These are phyloP conservation scores for Solanum neorickii DNA, from an alignment of 257 asterid genomes.

Conservation along the genomic window DNA sequence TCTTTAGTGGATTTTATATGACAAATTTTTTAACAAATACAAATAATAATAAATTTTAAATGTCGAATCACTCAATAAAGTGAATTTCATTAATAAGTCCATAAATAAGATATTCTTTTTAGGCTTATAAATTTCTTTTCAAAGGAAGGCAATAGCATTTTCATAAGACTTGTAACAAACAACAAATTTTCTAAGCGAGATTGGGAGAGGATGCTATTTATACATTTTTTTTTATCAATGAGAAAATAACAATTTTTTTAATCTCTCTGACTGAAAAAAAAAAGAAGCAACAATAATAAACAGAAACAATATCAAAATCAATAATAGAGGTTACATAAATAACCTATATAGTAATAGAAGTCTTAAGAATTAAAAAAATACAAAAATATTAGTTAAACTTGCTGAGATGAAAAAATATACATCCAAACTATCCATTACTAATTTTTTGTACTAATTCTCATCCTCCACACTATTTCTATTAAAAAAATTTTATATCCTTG, in stretches of 20 bases:
- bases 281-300: neutral
- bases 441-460: neutral
- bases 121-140: neutral
- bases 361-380: too few species aligned
- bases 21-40: neutral
- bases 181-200: neutral
- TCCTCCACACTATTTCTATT: neutral
- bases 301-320: neutral
- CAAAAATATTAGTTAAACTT: neutral
- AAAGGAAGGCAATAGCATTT: neutral
- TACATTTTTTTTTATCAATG: too few species aligned
- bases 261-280: neutral
- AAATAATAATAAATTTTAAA: neutral
- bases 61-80: neutral
- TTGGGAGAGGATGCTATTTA: neutral
- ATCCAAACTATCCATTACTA: too few species aligned
- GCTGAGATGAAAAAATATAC: too few species aligned
- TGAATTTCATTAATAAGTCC: neutral
- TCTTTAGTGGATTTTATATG: neutral
- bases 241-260: too few species aligned
- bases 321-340: neutral
- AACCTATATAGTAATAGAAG: too few species aligned
- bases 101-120: neutral
- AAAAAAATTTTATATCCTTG: too few species aligned
- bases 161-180: neutral